These are phyloP conservation scores for Picea glauca DNA, from an alignment of 75 land plant species.

Conservation along the genomic window DNA sequence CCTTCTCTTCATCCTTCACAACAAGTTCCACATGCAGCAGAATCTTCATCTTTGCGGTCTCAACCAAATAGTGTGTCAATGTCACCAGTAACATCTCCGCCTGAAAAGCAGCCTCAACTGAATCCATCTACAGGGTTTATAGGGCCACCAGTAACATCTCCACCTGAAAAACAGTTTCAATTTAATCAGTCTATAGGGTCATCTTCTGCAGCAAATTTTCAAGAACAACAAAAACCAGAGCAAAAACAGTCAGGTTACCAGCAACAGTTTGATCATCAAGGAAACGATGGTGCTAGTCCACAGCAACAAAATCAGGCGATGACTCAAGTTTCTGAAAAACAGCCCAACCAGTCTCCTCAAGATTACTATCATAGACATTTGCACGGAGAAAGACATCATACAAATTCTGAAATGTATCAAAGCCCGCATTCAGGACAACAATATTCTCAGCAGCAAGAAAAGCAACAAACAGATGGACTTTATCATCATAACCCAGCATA, in stretches of 20 bases:
- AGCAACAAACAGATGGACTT: slow-evolving; percentile 11
- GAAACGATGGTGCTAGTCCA: background rate
- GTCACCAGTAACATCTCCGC: background rate
- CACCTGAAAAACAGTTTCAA: slow-evolving; percentile 10
- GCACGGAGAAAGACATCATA: slow-evolving; percentile 3
- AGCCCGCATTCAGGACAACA: slow-evolving; percentile 17
- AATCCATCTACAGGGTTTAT: slow-evolving; percentile 29
- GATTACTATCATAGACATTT: background rate
- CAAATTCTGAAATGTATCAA: slow-evolving; percentile 11
- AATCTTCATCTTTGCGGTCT: slow-evolving; percentile 2
- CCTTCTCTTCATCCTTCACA: slow-evolving; percentile 25
- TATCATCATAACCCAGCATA: slow-evolving; percentile 15
- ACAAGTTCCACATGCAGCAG: background rate
- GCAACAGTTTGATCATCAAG: slow-evolving; percentile 17
- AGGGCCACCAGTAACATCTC: slow-evolving; percentile 17
- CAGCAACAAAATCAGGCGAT: background rate
- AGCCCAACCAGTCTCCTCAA: background rate
- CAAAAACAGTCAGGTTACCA: slow-evolving; percentile 20
- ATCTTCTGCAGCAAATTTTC: background rate
- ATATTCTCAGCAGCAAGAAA: slow-evolving; percentile 21
- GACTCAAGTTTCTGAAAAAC: slow-evolving; percentile 32
- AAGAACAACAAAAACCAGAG: slow-evolving; percentile 16
- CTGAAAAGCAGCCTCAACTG: slow-evolving; percentile 25
- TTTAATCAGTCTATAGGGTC: background rate
- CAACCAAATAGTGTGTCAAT: background rate